Evolutionary conservation across 2,329 filamentous ascomycete genomes (phyloP).

Genomic region (Tricladium varicosporioides): DNA sequence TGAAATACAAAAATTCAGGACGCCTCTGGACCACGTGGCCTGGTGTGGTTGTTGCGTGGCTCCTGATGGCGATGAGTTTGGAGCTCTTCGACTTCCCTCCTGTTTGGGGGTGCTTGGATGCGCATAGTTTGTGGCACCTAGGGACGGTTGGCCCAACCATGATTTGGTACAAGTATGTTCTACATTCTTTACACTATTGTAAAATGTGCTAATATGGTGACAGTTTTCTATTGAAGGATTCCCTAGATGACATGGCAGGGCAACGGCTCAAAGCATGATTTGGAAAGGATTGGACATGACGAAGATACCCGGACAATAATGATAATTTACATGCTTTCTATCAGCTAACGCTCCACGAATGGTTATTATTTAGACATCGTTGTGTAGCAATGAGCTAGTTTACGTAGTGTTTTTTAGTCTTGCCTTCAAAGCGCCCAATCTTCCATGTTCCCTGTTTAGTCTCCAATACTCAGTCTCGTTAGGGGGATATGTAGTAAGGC

Average conservation of each 20-base stretch:
- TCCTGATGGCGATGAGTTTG: slow-evolving; percentile 90
- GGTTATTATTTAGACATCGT: too few species aligned
- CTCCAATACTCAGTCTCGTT: too few species aligned
- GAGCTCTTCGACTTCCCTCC: slow-evolving; percentile 94
- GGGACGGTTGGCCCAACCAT: slow-evolving; percentile 86
- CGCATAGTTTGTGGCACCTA: slow-evolving; percentile 93
- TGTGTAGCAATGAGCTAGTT: too few species aligned
- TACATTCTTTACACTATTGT: background rate
- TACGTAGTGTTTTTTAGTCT: too few species aligned
- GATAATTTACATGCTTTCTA: background rate
- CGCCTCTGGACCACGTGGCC: slow-evolving; percentile 86
- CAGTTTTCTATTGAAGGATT: slow-evolving; percentile 85
- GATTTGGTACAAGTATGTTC: slow-evolving; percentile 89
- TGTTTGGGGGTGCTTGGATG: slow-evolving; percentile 77
- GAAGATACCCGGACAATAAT: background rate
- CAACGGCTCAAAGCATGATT: slow-evolving; percentile 67
- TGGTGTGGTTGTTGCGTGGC: slow-evolving; percentile 85
- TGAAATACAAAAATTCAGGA: slow-evolving; percentile 68
- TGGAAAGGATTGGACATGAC: background rate
- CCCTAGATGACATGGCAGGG: slow-evolving; percentile 75
- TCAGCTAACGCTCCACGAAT: background rate
- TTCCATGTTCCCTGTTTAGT: too few species aligned
- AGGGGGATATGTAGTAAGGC: too few species aligned
- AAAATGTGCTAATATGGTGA: slow-evolving; percentile 7
- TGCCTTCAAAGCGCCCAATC: too few species aligned